Percentiles rank a stretch among this genome's conserved stretches.
Evolutionary conservation across 495 filamentous ascomycete species (phyloP).

Genomic region (Cudoniella acicularis): DNA sequence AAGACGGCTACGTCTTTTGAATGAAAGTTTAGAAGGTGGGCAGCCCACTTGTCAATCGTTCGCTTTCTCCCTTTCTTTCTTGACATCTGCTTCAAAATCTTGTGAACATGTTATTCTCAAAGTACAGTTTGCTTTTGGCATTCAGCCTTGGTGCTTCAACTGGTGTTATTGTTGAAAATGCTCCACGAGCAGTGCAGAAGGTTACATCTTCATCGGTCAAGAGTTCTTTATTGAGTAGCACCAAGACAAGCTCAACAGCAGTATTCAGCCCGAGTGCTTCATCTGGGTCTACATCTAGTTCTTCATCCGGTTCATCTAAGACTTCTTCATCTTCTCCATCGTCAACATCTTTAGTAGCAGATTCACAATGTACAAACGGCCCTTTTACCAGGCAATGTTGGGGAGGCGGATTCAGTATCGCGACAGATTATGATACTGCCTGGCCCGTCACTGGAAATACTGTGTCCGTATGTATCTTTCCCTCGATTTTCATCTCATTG

Average conservation of each 20-base stretch:
- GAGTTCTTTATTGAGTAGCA: background rate
- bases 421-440: slow-evolving; percentile 40
- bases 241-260: background rate
- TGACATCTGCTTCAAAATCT: background rate
- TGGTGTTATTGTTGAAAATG: background rate
- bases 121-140: background rate
- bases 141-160: background rate
- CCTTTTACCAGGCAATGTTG: slow-evolving; percentile 34
- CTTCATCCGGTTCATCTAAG: background rate
- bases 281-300: background rate
- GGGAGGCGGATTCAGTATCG: slow-evolving; percentile 21
- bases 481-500: too few relatives aligned
- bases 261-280: background rate
- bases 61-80: background rate
- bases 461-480: slow-evolving; percentile 27
- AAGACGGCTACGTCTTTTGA: too few relatives aligned
- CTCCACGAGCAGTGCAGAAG: background rate
- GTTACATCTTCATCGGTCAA: background rate
- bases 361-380: slow-evolving; percentile 29
- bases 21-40: too few relatives aligned
- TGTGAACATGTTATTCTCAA: background rate
- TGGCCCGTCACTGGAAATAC: slow-evolving; percentile 44
- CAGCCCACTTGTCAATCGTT: background rate
- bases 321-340: background rate
- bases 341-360: slow-evolving; percentile 2